Percentiles rank a stretch among this genome's conserved stretches.
These are phyloP conservation scores for Rheum nobile DNA, from an alignment of 148 eudicot species.

Conservation along the genomic window DNA sequence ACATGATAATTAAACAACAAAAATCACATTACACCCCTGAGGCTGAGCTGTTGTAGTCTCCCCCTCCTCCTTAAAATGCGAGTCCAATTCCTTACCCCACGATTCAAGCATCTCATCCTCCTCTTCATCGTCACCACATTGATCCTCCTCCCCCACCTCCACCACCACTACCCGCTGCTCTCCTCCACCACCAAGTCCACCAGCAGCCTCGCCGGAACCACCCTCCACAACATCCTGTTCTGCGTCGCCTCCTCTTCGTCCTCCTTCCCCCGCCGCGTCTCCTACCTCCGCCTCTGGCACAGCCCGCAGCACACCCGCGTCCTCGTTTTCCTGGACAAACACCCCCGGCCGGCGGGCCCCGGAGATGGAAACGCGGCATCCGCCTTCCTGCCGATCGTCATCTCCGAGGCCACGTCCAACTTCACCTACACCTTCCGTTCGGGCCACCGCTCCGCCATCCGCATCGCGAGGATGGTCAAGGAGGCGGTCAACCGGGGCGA, in stretches of 20 bases:
- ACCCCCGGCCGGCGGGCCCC: background rate
- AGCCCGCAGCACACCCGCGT: slow-evolving; percentile 29
- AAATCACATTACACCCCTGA: background rate
- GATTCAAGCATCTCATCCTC: background rate
- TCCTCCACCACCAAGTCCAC: background rate
- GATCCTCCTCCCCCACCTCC: background rate
- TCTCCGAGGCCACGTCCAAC: slow-evolving; percentile 23
- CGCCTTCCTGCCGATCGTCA: slow-evolving; percentile 15
- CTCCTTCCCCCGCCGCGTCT: slow-evolving; percentile 32
- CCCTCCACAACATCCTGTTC: slow-evolving; percentile 39
- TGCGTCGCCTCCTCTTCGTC: slow-evolving; percentile 45
- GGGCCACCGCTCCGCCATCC: slow-evolving; percentile 45
- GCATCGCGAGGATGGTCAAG: slow-evolving; percentile 53
- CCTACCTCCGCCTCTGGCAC: slow-evolving; percentile 43
- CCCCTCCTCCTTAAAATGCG: background rate
- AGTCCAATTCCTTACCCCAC: background rate
- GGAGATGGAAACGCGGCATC: background rate
- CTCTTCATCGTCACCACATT: background rate
- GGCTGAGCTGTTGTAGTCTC: background rate
- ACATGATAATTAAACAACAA: no score
- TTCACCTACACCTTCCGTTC: slow-evolving; percentile 43
- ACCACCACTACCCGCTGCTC: background rate
- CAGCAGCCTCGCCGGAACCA: slow-evolving; percentile 7
- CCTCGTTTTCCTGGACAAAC: slow-evolving; percentile 47
- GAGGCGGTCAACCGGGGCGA: slow-evolving; percentile 29